These are phyloP conservation scores for Cymodocea nodosa DNA, from an alignment of 116 monocot species.

Conservation along the genomic window DNA sequence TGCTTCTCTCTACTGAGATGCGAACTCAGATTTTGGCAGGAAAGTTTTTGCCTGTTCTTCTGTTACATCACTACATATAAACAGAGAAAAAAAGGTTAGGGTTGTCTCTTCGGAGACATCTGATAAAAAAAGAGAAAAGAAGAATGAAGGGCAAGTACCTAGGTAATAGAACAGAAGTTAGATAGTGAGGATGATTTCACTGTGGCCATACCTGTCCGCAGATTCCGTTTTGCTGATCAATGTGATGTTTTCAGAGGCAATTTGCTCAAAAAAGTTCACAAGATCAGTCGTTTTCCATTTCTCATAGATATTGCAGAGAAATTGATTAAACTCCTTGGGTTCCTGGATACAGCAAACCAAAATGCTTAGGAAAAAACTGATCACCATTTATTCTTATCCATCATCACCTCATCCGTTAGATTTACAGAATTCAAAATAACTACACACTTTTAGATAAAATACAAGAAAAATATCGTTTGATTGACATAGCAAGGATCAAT, in stretches of 20 bases:
- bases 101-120: too few relatives aligned
- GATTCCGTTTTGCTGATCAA: constrained; percentile 77
- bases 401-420: too few relatives aligned
- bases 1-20: constrained; percentile 18
- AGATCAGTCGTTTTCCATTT: constrained; percentile 56
- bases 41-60: constrained; percentile 55
- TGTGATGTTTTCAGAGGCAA: constrained; percentile 45
- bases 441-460: too few relatives aligned
- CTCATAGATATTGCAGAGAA: constrained; percentile 28
- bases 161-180: not conserved
- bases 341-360: constrained; percentile 30
- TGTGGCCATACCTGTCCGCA: constrained; percentile 46
- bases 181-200: not conserved
- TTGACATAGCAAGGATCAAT: too few relatives aligned
- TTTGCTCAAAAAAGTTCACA: constrained; percentile 38
- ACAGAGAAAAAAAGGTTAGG: too few relatives aligned
- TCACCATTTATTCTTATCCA: too few relatives aligned
- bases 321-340: constrained; percentile 62
- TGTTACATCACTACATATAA: constrained; percentile 50
- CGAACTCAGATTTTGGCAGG: constrained; percentile 31
- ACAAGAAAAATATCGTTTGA: too few relatives aligned
- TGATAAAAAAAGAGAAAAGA: too few relatives aligned
- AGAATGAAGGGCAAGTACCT: not conserved
- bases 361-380: not conserved
- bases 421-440: too few relatives aligned